Evolutionary conservation across 306 rosid species (phyloP), one percentile per base, ranked within the genome.

Genomic region (Pyrus communis): DNA sequence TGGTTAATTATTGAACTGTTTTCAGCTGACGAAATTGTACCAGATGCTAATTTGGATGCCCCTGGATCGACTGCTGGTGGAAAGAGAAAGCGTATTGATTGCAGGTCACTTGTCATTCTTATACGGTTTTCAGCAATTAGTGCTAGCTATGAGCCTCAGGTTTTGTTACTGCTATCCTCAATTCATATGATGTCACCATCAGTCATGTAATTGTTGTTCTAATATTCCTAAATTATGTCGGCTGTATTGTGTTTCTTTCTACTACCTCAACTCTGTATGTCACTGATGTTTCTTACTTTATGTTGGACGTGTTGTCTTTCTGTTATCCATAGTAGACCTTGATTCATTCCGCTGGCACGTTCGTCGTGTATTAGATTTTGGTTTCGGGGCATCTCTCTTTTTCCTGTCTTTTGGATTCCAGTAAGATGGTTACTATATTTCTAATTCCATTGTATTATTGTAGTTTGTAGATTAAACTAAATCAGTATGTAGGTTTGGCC

Each of bases 1-100:
- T 79, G 67, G 69, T 66, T 81, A 59, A 31, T 63, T 73, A 33
- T 67, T 85, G 79, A 84, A 84, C 82, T 82, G 60, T 84, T 86
- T 75, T 70, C 91, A 90, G 98, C 86, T 70, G 88, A 85, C 57
- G 79, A 85, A 76, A 75, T 73, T 38, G 83, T 81, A 83, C 79
- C 45, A 14, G 84, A 79, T 82, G 84, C 85, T 78, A 57, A 35
- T 64, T 76, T 79, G 72, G 88, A 84, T 79, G 86, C 79, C 62
- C 70, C 79, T 23, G 80, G 75, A 73, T 80, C 65, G 31, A 54
- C 52, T 77, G 88, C 88, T 74, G 91, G 88, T 74, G 79, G 73
- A 80, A 95, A 95, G 91, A 92, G 97, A 84, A 90, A 88, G 82
- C 87, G 38, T 73, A 74, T 69, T 55, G 85, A 84, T 83, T 64